Evolutionary conservation across 352 stramenopile genomes (phyloP).

Genomic region (Phytopythium mirpurense): DNA sequence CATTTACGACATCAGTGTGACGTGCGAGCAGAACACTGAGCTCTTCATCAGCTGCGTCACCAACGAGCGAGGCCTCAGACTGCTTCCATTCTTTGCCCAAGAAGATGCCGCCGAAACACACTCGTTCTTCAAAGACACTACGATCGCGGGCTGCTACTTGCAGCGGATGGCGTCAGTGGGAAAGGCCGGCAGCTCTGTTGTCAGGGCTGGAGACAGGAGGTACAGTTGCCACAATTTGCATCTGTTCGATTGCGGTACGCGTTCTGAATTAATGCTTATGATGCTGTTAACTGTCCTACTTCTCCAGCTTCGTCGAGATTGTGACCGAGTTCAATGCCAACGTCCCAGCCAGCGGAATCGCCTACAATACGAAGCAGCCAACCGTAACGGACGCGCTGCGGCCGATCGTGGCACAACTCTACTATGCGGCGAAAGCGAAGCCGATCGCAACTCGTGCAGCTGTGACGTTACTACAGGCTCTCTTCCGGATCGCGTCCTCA

Average conservation of each 20-base stretch:
- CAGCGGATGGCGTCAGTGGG: slow-evolving; percentile 68
- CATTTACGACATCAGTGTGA: slow-evolving; percentile 74
- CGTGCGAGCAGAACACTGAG: slow-evolving; percentile 67
- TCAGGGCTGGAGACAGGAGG: slow-evolving; percentile 50
- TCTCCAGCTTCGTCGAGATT: slow-evolving; percentile 77
- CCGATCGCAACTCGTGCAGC: slow-evolving; percentile 60
- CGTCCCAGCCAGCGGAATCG: slow-evolving; percentile 75
- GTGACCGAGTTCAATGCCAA: slow-evolving; percentile 90
- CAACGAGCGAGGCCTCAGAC: slow-evolving; percentile 63
- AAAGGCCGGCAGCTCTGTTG: slow-evolving; percentile 48
- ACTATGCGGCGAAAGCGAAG: slow-evolving; percentile 62
- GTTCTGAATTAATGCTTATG: background rate
- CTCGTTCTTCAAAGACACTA: slow-evolving; percentile 77
- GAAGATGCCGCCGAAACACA: slow-evolving; percentile 64
- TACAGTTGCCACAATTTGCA: slow-evolving; percentile 14
- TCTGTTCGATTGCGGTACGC: background rate
- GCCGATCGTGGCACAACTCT: slow-evolving; percentile 77
- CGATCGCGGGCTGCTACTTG: slow-evolving; percentile 75
- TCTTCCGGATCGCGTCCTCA: slow-evolving; percentile 84
- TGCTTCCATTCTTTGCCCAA: slow-evolving; percentile 66
- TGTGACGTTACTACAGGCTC: slow-evolving; percentile 70
- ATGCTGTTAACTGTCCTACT: too few relatives aligned
- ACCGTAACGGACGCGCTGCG: slow-evolving; percentile 72
- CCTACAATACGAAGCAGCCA: slow-evolving; percentile 79
- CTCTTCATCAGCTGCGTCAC: slow-evolving; percentile 62